Conservation (phyloP, 306 rosid species). For the Casuarina cunninghamiana region DNA sequence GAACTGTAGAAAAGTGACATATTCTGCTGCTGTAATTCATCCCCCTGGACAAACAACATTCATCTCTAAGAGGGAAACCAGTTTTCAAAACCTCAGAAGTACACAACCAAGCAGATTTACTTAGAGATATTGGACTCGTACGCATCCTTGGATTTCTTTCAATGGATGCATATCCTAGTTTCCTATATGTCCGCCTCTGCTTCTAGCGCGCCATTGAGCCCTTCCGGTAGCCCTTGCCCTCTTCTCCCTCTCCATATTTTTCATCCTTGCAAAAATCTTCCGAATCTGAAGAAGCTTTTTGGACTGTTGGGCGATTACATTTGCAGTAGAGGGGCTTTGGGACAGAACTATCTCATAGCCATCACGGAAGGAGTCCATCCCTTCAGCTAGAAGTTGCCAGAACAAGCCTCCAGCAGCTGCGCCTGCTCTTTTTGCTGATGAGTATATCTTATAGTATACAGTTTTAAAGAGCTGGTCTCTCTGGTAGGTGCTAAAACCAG, state of each 20-base stretch:
- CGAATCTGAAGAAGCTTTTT: conserved; percentile 55
- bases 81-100: conserved; percentile 10
- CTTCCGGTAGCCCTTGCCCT: conserved; percentile 46
- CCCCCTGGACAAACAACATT: conserved; percentile 54
- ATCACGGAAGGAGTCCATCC: conserved; percentile 78
- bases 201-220: conserved; percentile 34
- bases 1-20: not conserved
- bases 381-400: conserved; percentile 89
- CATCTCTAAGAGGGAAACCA: conserved; percentile 64
- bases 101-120: conserved; percentile 1
- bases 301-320: conserved; percentile 68
- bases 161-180: conserved; percentile 27
- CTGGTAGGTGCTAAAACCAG: conserved; percentile 51
- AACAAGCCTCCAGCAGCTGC: conserved; percentile 76
- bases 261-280: conserved; percentile 47
- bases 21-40: conserved; percentile 24
- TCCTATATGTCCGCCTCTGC: conserved; percentile 51
- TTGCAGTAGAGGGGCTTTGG: conserved; percentile 72
- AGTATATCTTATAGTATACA: conserved; percentile 71
- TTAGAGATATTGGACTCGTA: not conserved
- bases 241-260: conserved; percentile 50
- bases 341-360: conserved; percentile 76
- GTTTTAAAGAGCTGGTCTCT: conserved; percentile 65
- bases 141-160: not conserved
- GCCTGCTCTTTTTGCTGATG: conserved; percentile 74